Conservation (phyloP, 2,329 filamentous ascomycete genomes). For the Dactylonectria macrodidyma region DNA sequence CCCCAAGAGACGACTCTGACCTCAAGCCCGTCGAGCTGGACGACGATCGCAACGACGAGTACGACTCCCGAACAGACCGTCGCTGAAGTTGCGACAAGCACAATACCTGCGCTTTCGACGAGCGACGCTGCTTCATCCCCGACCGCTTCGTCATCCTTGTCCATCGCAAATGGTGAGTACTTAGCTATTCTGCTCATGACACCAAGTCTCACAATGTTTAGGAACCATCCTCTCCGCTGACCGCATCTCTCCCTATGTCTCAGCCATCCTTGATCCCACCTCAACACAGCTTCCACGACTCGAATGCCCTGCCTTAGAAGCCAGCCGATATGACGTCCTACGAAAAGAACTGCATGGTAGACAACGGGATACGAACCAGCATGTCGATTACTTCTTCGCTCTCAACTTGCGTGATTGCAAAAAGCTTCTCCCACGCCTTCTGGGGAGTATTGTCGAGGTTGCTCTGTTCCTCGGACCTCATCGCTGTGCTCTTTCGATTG, state of each 20-base stretch:
- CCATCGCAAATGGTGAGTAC: too few relatives aligned
- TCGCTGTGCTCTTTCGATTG: constrained; percentile 67
- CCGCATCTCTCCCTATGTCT: constrained; percentile 44
- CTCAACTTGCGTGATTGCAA: constrained; percentile 64
- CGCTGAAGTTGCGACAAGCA: too few relatives aligned
- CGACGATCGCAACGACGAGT: too few relatives aligned
- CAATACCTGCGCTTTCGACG: too few relatives aligned
- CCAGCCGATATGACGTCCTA: constrained; percentile 43
- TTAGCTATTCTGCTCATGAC: too few relatives aligned
- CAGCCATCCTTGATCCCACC: constrained; percentile 49
- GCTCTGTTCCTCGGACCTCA: constrained; percentile 65
- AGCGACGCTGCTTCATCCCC: too few relatives aligned
- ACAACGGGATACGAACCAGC: too few relatives aligned
- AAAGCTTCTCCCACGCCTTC: constrained; percentile 62
- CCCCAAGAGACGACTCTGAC: too few relatives aligned
- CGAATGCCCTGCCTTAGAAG: constrained; percentile 47
- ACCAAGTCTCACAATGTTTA: too few relatives aligned
- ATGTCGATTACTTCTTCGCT: constrained; percentile 64
- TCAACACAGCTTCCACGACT: constrained; percentile 43
- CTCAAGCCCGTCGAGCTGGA: too few relatives aligned
- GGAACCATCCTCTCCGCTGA: constrained; percentile 46
- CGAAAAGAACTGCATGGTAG: constrained; percentile 4
- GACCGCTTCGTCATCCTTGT: too few relatives aligned
- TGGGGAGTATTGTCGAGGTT: constrained; percentile 66
- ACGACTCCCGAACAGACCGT: too few relatives aligned